Percentiles rank a stretch among this genome's conserved stretches.
Evolutionary conservation across 805 yeast species (phyloP).

Genomic region (Groenewaldozyma tartarivorans): DNA sequence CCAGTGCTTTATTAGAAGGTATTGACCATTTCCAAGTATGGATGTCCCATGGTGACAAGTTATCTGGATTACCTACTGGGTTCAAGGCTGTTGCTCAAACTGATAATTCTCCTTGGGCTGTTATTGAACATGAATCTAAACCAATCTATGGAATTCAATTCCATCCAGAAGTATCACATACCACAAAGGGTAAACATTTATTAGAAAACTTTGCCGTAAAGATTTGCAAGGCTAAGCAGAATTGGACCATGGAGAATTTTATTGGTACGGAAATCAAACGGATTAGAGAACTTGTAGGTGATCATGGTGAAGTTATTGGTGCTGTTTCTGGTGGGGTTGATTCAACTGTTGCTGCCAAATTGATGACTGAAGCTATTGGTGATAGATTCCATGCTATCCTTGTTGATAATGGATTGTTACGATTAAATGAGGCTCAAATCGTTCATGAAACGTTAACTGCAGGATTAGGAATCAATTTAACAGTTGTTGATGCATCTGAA

Average conservation of each 20-base stretch:
- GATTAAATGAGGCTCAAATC: slow-evolving; percentile 81
- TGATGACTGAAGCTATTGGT: slow-evolving; percentile 97
- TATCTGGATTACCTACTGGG: slow-evolving; percentile 81
- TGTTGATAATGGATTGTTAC: slow-evolving; percentile 97
- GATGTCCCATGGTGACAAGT: slow-evolving; percentile 99
- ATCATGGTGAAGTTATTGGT: slow-evolving; percentile 97
- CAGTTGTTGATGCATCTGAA: slow-evolving; percentile 90
- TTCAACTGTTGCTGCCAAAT: slow-evolving; percentile 97
- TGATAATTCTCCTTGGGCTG: slow-evolving; percentile 92
- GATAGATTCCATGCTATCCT: slow-evolving; percentile 96
- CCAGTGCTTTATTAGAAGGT: slow-evolving; percentile 61
- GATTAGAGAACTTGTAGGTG: slow-evolving; percentile 86
- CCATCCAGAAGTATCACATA: slow-evolving; percentile 98
- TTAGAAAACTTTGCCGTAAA: slow-evolving; percentile 87
- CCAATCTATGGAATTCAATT: slow-evolving; percentile 91
- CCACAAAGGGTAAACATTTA: slow-evolving; percentile 78
- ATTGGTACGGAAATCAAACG: slow-evolving; percentile 93
- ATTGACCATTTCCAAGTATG: slow-evolving; percentile 94
- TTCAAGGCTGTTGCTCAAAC: slow-evolving; percentile 85
- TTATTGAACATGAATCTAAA: slow-evolving; percentile 67
- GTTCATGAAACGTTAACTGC: slow-evolving; percentile 85
- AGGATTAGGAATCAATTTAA: slow-evolving; percentile 89
- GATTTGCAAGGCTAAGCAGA: slow-evolving; percentile 77
- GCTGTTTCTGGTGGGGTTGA: slow-evolving; percentile 99
- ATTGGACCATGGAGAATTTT: slow-evolving; percentile 98